Evolutionary conservation across 2,329 filamentous ascomycete species (phyloP).

Genomic region (Fusarium sp.): DNA sequence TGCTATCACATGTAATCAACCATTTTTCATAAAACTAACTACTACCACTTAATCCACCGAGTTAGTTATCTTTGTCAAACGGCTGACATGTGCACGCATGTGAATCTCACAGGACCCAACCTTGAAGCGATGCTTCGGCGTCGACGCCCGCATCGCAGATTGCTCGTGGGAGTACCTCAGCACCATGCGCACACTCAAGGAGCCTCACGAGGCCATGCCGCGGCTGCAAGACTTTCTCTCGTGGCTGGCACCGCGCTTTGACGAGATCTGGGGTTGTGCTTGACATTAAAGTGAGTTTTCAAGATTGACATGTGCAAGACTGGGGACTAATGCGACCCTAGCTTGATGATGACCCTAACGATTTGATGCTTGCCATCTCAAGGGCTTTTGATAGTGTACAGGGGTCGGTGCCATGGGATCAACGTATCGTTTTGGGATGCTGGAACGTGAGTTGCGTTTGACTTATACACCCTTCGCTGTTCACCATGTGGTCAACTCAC

Average conservation of each 20-base stretch:
- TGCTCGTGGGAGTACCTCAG: slow-evolving; percentile 81
- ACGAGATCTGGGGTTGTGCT: slow-evolving; percentile 85
- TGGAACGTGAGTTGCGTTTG: slow-evolving; percentile 72
- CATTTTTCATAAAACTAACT: background rate
- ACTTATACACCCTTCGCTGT: background rate
- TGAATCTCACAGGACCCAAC: slow-evolving; percentile 70
- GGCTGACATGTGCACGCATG: slow-evolving; percentile 15
- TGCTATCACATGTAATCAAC: slow-evolving; percentile 79
- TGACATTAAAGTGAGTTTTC: slow-evolving; percentile 80
- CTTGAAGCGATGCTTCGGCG: slow-evolving; percentile 84
- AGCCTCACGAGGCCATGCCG: slow-evolving; percentile 79
- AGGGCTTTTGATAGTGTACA: slow-evolving; percentile 68
- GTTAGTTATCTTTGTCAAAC: background rate
- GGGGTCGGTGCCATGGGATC: slow-evolving; percentile 71
- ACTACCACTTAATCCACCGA: background rate
- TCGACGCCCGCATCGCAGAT: slow-evolving; percentile 78
- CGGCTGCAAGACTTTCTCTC: slow-evolving; percentile 79
- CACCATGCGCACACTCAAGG: slow-evolving; percentile 73
- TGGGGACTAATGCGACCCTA: slow-evolving; percentile 48
- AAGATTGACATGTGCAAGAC: slow-evolving; percentile 5
- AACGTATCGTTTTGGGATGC: slow-evolving; percentile 81
- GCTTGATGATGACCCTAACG: slow-evolving; percentile 76
- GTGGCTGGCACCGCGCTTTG: slow-evolving; percentile 74
- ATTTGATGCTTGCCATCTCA: slow-evolving; percentile 77
- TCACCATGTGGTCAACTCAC: background rate